Percentiles rank a stretch among this genome's conserved stretches.
These are phyloP conservation scores for Xylaria sp. DNA, from an alignment of 2,329 filamentous ascomycete species.

Conservation along the genomic window DNA sequence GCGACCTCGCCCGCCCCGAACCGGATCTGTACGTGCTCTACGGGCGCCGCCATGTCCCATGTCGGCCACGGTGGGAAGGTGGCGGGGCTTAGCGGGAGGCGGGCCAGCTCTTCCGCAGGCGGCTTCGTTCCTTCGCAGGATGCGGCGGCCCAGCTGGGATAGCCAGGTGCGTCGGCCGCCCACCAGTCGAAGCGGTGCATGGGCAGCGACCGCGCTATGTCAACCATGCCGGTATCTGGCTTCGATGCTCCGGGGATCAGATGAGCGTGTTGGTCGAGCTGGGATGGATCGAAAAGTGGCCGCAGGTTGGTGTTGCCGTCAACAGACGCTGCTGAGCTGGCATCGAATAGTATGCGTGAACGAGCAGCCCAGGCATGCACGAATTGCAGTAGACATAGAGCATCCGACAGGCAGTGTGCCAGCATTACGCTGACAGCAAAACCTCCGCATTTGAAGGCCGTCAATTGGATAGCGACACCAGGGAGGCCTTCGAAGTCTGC, in stretches of 20 bases:
- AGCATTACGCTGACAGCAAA: constrained; percentile 46
- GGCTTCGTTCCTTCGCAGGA: constrained; percentile 34
- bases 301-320: neutral
- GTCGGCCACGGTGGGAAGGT: constrained; percentile 44
- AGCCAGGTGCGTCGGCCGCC: constrained; percentile 37
- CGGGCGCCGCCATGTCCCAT: constrained; percentile 42
- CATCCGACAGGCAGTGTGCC: constrained; percentile 50
- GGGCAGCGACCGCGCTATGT: constrained; percentile 42
- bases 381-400: constrained; percentile 46
- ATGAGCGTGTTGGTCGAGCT: constrained; percentile 42
- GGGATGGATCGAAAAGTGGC: constrained; percentile 45
- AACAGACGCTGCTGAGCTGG: neutral
- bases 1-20: constrained; percentile 41
- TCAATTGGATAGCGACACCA: constrained; percentile 43
- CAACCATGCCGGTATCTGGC: constrained; percentile 32
- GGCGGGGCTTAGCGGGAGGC: constrained; percentile 33
- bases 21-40: constrained; percentile 41
- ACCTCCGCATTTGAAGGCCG: constrained; percentile 43
- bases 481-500: constrained; percentile 35
- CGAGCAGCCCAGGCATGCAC: constrained; percentile 45
- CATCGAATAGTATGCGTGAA: constrained; percentile 24
- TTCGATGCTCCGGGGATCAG: constrained; percentile 25
- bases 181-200: constrained; percentile 54
- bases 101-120: constrained; percentile 22
- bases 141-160: constrained; percentile 30